phyloP scores from a whole-genome alignment of 2,329 filamentous ascomycete genomes.

The Colletotrichum cordylinicola region DNA sequence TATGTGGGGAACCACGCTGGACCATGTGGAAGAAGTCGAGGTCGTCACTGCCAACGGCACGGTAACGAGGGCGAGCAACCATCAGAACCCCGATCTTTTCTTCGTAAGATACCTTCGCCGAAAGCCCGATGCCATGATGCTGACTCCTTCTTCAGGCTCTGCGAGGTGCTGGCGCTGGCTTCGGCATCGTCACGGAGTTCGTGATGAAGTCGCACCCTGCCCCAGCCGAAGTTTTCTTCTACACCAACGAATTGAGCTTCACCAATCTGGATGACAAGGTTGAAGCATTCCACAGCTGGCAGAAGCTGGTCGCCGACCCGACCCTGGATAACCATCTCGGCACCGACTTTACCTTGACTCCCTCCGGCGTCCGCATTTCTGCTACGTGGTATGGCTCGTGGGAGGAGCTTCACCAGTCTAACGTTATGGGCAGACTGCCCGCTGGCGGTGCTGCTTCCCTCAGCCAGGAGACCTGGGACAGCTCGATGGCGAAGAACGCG shows the following conservation, averaged over 20 bases:
- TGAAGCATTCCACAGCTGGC: constrained; percentile 54
- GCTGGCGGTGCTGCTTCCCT: constrained; percentile 44
- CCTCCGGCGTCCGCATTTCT: constrained; percentile 52
- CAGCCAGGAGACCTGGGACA: constrained; percentile 57
- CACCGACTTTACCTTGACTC: constrained; percentile 52
- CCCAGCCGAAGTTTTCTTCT: constrained; percentile 53
- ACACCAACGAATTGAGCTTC: constrained; percentile 52
- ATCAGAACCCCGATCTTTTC: constrained; percentile 31
- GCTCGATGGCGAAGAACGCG: constrained; percentile 49
- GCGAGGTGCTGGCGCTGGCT: constrained; percentile 43
- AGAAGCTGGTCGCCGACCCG: constrained; percentile 52
- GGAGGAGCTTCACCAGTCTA: constrained; percentile 51
- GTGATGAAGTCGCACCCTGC: constrained; percentile 38
- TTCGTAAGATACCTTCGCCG: constrained; percentile 16
- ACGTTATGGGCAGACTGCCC: constrained; percentile 46
- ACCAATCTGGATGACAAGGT: constrained; percentile 47
- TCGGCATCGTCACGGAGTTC: constrained; percentile 35
- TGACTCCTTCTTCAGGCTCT: constrained; percentile 22
- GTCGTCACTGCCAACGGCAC: constrained; percentile 34
- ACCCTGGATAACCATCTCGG: constrained; percentile 55
- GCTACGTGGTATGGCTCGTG: constrained; percentile 59
- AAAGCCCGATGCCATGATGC: no score
- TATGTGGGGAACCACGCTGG: constrained; percentile 62
- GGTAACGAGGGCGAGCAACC: constrained; percentile 23
- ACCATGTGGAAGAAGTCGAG: constrained; percentile 53